Conservation (phyloP, 495 filamentous ascomycete genomes). For the Xanthoparmelia taractica region DNA sequence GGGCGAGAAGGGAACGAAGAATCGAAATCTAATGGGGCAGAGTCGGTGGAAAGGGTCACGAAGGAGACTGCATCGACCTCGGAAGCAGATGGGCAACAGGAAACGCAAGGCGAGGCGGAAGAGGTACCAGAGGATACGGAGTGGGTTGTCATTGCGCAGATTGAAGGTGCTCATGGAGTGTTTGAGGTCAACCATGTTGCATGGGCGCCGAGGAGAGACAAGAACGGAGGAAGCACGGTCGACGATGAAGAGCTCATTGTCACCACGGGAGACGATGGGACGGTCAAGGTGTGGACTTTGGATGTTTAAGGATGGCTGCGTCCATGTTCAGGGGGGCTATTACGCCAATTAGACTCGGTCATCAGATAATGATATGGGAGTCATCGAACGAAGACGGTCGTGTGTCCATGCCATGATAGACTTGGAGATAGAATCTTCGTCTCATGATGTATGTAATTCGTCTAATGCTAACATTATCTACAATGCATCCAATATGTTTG, state of each 20-base stretch:
- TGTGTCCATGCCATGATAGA: background rate
- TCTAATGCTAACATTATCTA: too few species aligned
- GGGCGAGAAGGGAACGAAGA: constrained; percentile 2
- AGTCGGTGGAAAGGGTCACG: background rate
- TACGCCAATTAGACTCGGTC: background rate
- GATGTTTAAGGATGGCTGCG: constrained; percentile 26
- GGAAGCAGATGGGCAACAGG: background rate
- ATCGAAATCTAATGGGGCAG: constrained; percentile 25
- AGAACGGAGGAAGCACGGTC: constrained; percentile 32
- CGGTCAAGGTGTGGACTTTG: constrained; percentile 62
- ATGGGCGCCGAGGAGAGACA: constrained; percentile 45
- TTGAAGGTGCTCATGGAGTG: constrained; percentile 71
- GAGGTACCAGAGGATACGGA: constrained; percentile 27
- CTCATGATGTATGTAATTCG: background rate
- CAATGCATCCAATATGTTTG: too few species aligned
- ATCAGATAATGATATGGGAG: background rate
- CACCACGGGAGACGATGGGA: constrained; percentile 74
- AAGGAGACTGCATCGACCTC: background rate
- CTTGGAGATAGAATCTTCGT: background rate
- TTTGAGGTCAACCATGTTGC: constrained; percentile 88
- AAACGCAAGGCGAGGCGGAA: background rate
- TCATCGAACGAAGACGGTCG: background rate
- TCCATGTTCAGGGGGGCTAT: background rate
- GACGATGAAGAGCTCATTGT: constrained; percentile 66
- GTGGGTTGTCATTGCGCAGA: constrained; percentile 60